Evolutionary conservation across 169 alveolate genomes (phyloP), one percentile per base, ranked within the genome.

Genomic region (Amoebophrya sp.): DNA sequence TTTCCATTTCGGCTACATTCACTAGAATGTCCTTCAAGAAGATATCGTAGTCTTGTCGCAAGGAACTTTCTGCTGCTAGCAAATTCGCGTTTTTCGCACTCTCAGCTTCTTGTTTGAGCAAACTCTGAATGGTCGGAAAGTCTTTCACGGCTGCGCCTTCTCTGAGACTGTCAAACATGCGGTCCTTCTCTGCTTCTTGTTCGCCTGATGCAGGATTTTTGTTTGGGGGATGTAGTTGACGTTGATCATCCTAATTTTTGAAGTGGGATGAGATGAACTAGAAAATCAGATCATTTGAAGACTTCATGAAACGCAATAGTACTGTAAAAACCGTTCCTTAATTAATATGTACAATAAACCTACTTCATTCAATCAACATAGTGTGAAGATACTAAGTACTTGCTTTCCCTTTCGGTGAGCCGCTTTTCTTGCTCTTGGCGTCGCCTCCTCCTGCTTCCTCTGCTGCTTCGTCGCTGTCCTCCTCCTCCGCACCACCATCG

Each of bases 141-240:
- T 65, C 83, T 36, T 65, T 65, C 38, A 65, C n/a, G 39, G 39
- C 83, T 10, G 83, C 83, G 83, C 83, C 83, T 36, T 65, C 83
- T 36, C 83, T 29, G 39, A 65, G 18, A 29, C 38, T 36, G 83
- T 26, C 26, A 18, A 65, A 65, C 36, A 65, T 1, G 3, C n/a
- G 83, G 26, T 65, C 83, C 83, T 65, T 65, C 83, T 65, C 83
- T 26, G 26, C 1, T 18, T 18, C 83, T 10, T 29, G 39, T 65
- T 65, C 83, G 12, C n/a, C 83, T 36, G 83, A 29, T 1, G 33
- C 33, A n/a, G n/a, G n/a, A n/a, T n/a, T n/a, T n/a, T n/a, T n/a
- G n/a, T n/a, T n/a, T n/a, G n/a, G n/a, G n/a, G n/a, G n/a, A n/a
- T n/a, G n/a, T n/a, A n/a, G n/a, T n/a, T n/a, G n/a, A n/a, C n/a